Conservation (phyloP, 495 filamentous ascomycete genomes). For the Penicillium steckii region DNA sequence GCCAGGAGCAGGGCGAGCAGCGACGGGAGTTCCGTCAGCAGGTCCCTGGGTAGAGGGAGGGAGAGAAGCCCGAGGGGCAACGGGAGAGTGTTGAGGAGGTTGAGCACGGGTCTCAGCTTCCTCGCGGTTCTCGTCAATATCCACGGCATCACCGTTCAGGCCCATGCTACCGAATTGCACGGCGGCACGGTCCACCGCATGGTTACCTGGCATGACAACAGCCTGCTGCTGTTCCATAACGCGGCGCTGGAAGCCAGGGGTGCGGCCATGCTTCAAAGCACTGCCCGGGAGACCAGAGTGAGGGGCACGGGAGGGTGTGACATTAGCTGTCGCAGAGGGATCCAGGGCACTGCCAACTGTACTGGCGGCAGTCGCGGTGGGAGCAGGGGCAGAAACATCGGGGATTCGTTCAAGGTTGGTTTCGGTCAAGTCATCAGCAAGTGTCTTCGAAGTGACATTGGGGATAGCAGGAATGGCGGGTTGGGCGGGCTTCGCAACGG, state of each 20-base stretch:
- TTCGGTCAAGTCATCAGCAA: constrained; percentile 85
- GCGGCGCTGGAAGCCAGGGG: constrained; percentile 75
- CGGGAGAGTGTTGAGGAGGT: constrained; percentile 90
- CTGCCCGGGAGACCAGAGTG: constrained; percentile 69
- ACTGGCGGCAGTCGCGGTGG: constrained; percentile 85
- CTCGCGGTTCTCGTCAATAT: constrained; percentile 91
- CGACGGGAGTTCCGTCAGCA: constrained; percentile 58
- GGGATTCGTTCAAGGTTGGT: constrained; percentile 86
- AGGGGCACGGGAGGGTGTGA: constrained; percentile 61
- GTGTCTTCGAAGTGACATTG: constrained; percentile 56
- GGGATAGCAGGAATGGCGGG: constrained; percentile 43
- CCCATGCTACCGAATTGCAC: constrained; percentile 98
- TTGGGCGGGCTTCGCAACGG: constrained; percentile 28
- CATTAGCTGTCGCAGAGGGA: constrained; percentile 49
- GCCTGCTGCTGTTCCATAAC: constrained; percentile 94
- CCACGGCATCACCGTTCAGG: constrained; percentile 72
- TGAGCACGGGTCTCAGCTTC: constrained; percentile 93
- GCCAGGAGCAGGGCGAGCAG: constrained; percentile 68
- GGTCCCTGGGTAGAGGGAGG: constrained; percentile 64
- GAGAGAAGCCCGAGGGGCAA: constrained; percentile 87
- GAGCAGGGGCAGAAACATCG: constrained; percentile 70
- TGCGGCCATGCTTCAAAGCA: constrained; percentile 77
- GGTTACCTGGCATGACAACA: constrained; percentile 98
- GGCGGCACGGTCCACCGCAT: constrained; percentile 88
- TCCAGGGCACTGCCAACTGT: constrained; percentile 83